Percentiles rank a stretch among this genome's conserved stretches.
Evolutionary conservation across 495 filamentous ascomycete genomes (phyloP).

Genomic region (Neurospora discreta): DNA sequence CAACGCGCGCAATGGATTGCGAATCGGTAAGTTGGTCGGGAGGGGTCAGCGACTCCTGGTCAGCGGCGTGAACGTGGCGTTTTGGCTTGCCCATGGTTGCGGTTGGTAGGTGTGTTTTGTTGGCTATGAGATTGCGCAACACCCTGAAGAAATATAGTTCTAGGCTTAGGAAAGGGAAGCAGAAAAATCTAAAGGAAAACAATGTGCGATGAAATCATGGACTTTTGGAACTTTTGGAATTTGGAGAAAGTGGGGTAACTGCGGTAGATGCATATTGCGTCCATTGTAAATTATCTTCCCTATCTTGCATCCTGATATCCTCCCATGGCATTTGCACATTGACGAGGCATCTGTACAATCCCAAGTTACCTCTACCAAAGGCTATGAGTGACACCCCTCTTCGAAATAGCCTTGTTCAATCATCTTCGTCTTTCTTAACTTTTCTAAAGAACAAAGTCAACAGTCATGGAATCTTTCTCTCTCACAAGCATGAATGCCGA

Average conservation of each 20-base stretch:
- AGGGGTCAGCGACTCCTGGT: conserved; percentile 63
- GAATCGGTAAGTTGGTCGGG: conserved; percentile 50
- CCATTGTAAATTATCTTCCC: background rate
- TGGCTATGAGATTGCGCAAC: background rate
- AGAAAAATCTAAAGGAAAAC: background rate
- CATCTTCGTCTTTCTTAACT: too few relatives aligned
- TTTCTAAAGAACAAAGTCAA: too few relatives aligned
- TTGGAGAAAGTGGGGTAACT: background rate
- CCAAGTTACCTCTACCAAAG: too few relatives aligned
- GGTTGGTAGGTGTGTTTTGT: background rate
- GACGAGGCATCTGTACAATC: too few relatives aligned
- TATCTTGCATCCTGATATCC: background rate
- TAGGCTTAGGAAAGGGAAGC: background rate
- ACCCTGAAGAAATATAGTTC: too few relatives aligned
- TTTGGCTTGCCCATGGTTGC: conserved; percentile 60
- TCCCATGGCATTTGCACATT: background rate
- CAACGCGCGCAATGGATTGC: conserved; percentile 62
- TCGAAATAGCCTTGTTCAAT: too few relatives aligned
- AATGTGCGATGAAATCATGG: background rate
- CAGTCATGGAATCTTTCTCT: background rate
- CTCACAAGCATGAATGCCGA: background rate
- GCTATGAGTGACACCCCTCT: too few relatives aligned
- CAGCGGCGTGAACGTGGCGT: conserved; percentile 61
- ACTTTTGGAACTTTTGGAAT: background rate
- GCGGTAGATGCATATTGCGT: background rate